Percentiles rank a stretch among this genome's conserved stretches.
phyloP scores from a whole-genome alignment of 2,329 filamentous ascomycete species.

The Cordyceps militaris region DNA sequence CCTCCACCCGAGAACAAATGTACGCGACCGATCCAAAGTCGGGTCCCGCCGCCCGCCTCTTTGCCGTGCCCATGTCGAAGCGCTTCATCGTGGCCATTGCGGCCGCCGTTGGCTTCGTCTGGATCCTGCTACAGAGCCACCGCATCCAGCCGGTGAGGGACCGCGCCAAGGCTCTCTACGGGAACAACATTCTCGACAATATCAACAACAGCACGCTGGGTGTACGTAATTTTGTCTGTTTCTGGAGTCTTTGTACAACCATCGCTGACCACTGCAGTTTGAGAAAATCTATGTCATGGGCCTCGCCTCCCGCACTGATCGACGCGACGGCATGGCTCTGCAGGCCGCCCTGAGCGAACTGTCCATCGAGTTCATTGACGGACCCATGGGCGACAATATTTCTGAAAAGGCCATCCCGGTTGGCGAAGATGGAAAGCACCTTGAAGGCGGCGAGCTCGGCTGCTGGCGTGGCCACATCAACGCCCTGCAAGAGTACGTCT shows the following conservation, averaged over 20 bases:
- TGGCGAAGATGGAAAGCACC: constrained; percentile 7
- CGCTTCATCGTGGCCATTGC: constrained; percentile 3
- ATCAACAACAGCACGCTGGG: constrained; percentile 13
- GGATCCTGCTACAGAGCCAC: constrained; percentile 8
- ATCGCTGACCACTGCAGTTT: constrained; percentile 12
- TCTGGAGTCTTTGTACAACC: background rate
- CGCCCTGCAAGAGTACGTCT: constrained; percentile 23
- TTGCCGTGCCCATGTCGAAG: constrained; percentile 3
- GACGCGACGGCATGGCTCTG: constrained; percentile 40
- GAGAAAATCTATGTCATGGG: constrained; percentile 37
- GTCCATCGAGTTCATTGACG: constrained; percentile 38
- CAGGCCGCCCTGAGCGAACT: constrained; percentile 39
- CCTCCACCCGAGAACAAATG: too few relatives aligned
- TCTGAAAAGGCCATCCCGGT: constrained; percentile 29
- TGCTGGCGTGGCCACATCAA: constrained; percentile 34
- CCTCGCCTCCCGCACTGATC: constrained; percentile 41
- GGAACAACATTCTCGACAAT: constrained; percentile 1
- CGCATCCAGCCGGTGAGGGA: constrained; percentile 4
- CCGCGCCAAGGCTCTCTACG: background rate
- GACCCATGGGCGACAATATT: constrained; percentile 31
- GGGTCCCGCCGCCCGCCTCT: background rate
- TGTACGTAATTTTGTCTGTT: background rate
- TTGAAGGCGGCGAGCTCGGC: constrained; percentile 11
- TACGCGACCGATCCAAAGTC: background rate
- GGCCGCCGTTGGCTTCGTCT: constrained; percentile 5